phyloP scores from a whole-genome alignment of 495 filamentous ascomycete species.

The Penicillium longicatenatum region DNA sequence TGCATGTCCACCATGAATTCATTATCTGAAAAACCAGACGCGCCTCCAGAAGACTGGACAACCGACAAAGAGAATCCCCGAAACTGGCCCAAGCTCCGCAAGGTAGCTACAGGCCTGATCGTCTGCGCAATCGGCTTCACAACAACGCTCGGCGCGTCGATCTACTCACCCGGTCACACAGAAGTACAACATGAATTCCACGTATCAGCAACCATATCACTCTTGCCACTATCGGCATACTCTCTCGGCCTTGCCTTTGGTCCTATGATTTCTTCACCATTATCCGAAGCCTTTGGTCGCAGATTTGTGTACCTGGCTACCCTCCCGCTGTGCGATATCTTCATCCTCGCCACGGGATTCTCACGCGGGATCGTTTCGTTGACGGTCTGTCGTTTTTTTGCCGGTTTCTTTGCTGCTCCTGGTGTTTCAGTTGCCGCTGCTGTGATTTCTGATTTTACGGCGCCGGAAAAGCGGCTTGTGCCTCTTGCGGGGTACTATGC shows the following conservation, averaged over 20 bases:
- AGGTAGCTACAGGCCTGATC: background rate
- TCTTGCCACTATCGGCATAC: slow-evolving; percentile 58
- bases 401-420: slow-evolving; percentile 48
- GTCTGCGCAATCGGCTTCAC: slow-evolving; percentile 2
- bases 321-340: slow-evolving; percentile 57
- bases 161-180: slow-evolving; percentile 17
- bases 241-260: slow-evolving; percentile 60
- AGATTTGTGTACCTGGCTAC: slow-evolving; percentile 56
- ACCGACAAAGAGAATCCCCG: slow-evolving; percentile 3
- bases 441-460: slow-evolving; percentile 25
- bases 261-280: slow-evolving; percentile 58
- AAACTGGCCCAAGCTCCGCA: slow-evolving; percentile 1
- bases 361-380: slow-evolving; percentile 57
- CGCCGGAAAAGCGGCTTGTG: slow-evolving; percentile 9
- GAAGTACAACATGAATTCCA: slow-evolving; percentile 47
- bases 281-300: slow-evolving; percentile 60
- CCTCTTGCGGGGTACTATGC: slow-evolving; percentile 32
- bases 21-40: background rate
- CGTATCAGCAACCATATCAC: slow-evolving; percentile 50
- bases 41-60: background rate
- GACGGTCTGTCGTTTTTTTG: slow-evolving; percentile 61
- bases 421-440: slow-evolving; percentile 23
- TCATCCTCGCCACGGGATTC: slow-evolving; percentile 62
- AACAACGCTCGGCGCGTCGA: slow-evolving; percentile 3
- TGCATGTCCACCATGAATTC: background rate